phyloP scores from a whole-genome alignment of 371 early-diverging fungal species.

The Actinomortierella ambigua region DNA sequence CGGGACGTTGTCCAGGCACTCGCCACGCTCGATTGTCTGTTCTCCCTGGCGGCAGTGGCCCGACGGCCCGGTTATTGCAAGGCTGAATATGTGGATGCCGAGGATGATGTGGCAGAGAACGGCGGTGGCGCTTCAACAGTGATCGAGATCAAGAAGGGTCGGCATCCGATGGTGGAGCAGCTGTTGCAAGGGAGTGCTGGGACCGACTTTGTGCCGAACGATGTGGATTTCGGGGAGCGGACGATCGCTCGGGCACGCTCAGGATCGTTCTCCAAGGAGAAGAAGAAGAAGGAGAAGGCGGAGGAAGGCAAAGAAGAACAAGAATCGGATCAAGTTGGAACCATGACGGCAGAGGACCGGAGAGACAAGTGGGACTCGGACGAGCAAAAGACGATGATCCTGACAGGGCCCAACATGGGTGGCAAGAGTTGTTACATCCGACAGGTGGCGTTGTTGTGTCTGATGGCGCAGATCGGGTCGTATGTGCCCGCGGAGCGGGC shows the following conservation, averaged over 20 bases:
- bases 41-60: constrained; percentile 71
- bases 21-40: constrained; percentile 78
- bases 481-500: constrained; percentile 93
- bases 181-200: constrained; percentile 60
- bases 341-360: neutral
- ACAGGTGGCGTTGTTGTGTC: constrained; percentile 64
- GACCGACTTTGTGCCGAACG: constrained; percentile 75
- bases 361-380: constrained; percentile 5
- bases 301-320: constrained; percentile 33
- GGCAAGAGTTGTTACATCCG: constrained; percentile 96
- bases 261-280: too few relatives aligned
- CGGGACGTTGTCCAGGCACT: constrained; percentile 65
- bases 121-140: constrained; percentile 21
- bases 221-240: constrained; percentile 61
- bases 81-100: constrained; percentile 60
- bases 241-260: too few relatives aligned
- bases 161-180: constrained; percentile 92
- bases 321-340: neutral
- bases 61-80: constrained; percentile 71
- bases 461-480: constrained; percentile 95
- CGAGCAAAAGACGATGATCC: constrained; percentile 46
- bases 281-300: too few relatives aligned
- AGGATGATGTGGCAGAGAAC: constrained; percentile 48
- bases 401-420: constrained; percentile 89
- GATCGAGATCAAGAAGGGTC: constrained; percentile 61